Percentiles rank a stretch among this genome's conserved stretches.
Evolutionary conservation across 306 rosid species (phyloP).

Genomic region (Dryas octopetala): DNA sequence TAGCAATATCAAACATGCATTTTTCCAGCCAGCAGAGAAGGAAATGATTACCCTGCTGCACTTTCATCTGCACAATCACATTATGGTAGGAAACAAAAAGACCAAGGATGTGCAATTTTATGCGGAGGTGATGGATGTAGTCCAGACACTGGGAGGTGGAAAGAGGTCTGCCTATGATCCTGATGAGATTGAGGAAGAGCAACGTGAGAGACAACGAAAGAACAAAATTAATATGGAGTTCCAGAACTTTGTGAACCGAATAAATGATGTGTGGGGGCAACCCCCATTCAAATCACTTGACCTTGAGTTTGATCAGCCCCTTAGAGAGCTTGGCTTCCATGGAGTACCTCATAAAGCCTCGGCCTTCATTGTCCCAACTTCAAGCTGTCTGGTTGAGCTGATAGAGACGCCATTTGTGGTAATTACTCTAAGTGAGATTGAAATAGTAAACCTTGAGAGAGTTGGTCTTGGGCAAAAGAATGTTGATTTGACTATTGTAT

Average conservation of each 20-base stretch:
- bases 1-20: slow-evolving; percentile 40
- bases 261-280: slow-evolving; percentile 40
- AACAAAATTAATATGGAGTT: slow-evolving; percentile 39
- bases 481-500: slow-evolving; percentile 35
- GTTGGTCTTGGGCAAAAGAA: slow-evolving; percentile 44
- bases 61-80: slow-evolving; percentile 40
- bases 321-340: slow-evolving; percentile 44
- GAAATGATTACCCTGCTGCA: slow-evolving; percentile 41
- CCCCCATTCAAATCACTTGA: slow-evolving; percentile 34
- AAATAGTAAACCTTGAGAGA: slow-evolving; percentile 41
- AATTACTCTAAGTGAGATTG: slow-evolving; percentile 38
- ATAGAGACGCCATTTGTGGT: slow-evolving; percentile 44
- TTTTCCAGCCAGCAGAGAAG: slow-evolving; percentile 44
- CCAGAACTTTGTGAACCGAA: slow-evolving; percentile 39
- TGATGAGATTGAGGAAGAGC: slow-evolving; percentile 47
- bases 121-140: slow-evolving; percentile 42
- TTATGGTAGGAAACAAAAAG: slow-evolving; percentile 46
- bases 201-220: slow-evolving; percentile 39
- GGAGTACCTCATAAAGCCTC: slow-evolving; percentile 47
- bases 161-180: slow-evolving; percentile 38
- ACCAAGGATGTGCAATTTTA: slow-evolving; percentile 43
- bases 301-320: slow-evolving; percentile 44
- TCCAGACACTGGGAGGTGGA: slow-evolving; percentile 42
- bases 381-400: slow-evolving; percentile 40
- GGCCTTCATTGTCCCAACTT: slow-evolving; percentile 41